Evolutionary conservation across 2,329 filamentous ascomycete species (phyloP), one percentile per base, ranked within the genome.

Genomic region (Phaeosphaeria sp.): DNA sequence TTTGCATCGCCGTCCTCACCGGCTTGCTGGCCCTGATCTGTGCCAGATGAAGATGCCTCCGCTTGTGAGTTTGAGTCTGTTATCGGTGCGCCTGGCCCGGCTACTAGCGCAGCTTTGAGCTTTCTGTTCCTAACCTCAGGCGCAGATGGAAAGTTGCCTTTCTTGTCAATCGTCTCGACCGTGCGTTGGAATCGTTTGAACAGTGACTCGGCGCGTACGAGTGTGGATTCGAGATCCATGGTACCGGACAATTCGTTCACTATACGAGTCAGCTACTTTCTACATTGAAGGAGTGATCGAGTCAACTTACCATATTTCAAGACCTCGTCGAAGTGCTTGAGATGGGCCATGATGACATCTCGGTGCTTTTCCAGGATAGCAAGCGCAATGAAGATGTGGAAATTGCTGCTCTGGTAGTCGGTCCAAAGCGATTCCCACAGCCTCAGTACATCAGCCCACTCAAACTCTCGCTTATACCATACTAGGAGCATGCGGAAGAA

Each of bases 401-500:
- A 99, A 73, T 91, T 93, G 67, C 91, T 91, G 71, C 87, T 93
- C 59, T 92, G 79, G 68, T 90, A 95, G 75, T 99, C 95, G 1
- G 95, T 98, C 95, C 96, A 99, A 2, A 98, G 80, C 0, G 86
- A 84, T 77, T 99, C 95, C 95, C 95, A 99, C 3, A 99, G 81
- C 18, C 91, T 86, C 33, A 98, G 81, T 11, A 97, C 87, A 71
- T 98, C 93, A 48, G 85, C 77, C 92, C 94, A 99, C 65, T 88
- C 86, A 69, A 99, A 99, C 78, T 99, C 95, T 48, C 95, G 90
- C 82, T 99, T 99, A 78, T 95, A 99, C 95, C 95, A 99, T 9
- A 99, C 95, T 1, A 99, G 84, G 33, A 99, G 84, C 95, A 98
- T 98, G 59, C 95, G 91, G 86, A 98, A 99, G 83, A 99, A 98